phyloP scores from a whole-genome alignment of 2,329 filamentous ascomycete species.

The Chaetomiaceae sp. region DNA sequence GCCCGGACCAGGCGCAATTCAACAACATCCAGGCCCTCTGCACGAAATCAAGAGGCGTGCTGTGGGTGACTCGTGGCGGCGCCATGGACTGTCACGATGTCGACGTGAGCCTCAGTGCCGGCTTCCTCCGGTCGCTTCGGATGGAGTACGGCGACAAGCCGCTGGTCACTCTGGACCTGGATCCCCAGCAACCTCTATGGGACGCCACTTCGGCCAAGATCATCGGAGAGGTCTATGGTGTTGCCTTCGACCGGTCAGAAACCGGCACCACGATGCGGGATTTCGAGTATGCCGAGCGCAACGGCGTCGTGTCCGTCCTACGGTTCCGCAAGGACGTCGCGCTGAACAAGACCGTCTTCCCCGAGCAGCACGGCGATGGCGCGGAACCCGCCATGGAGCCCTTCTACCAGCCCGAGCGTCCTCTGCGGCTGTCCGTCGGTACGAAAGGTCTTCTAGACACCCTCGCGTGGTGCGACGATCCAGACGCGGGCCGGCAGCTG shows the following conservation, averaged over 20 bases:
- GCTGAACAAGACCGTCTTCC: conserved; percentile 16
- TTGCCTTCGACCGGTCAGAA: conserved; percentile 12
- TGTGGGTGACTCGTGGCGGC: conserved; percentile 22
- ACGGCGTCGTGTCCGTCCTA: conserved; percentile 18
- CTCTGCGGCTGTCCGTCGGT: conserved; percentile 19
- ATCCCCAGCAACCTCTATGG: conserved; percentile 12
- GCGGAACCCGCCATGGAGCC: conserved; percentile 12
- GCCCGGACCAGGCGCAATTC: conserved; percentile 9
- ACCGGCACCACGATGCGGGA: not conserved
- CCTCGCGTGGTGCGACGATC: conserved; percentile 21
- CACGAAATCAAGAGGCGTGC: conserved; percentile 17
- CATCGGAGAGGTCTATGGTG: conserved; percentile 16
- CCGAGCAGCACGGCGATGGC: not conserved
- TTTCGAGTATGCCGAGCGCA: conserved; percentile 19
- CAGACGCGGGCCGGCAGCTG: conserved; percentile 13
- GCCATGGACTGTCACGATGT: conserved; percentile 8
- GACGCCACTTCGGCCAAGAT: conserved; percentile 5
- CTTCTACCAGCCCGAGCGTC: conserved; percentile 19
- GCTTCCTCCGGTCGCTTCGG: conserved; percentile 21
- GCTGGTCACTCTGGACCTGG: conserved; percentile 19
- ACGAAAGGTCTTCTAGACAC: conserved; percentile 21
- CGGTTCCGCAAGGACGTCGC: conserved; percentile 19
- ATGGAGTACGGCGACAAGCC: conserved; percentile 21
- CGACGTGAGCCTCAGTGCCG: conserved; percentile 9
- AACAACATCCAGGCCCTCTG: conserved; percentile 15